Percentiles rank a stretch among this genome's conserved stretches.
Evolutionary conservation across 192 early-diverging fungal species (phyloP).

Genomic region (Gigaspora rosea): DNA sequence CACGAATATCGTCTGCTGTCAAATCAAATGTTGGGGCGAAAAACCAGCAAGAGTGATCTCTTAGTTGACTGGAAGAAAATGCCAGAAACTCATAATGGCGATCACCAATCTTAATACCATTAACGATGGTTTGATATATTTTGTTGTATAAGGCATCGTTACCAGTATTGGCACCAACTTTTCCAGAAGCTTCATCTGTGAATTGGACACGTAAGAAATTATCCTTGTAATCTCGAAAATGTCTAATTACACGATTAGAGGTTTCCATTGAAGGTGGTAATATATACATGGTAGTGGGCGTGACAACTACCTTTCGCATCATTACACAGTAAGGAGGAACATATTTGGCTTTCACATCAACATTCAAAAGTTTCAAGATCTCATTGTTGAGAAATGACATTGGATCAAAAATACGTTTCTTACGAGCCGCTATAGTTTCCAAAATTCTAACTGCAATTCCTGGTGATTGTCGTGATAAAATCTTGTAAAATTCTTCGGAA

Average conservation of each 20-base stretch:
- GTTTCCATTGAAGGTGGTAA: slow-evolving; percentile 65
- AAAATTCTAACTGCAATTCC: slow-evolving; percentile 41
- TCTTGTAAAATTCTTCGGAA: slow-evolving; percentile 37
- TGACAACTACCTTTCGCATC: slow-evolving; percentile 62
- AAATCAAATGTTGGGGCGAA: slow-evolving; percentile 55
- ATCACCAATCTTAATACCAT: slow-evolving; percentile 59
- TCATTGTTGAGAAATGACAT: slow-evolving; percentile 32
- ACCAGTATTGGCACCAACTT: slow-evolving; percentile 37
- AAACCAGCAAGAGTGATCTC: slow-evolving; percentile 72
- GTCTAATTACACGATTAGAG: slow-evolving; percentile 73
- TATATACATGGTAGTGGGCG: slow-evolving; percentile 68
- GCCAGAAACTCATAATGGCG: slow-evolving; percentile 62
- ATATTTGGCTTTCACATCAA: slow-evolving; percentile 27
- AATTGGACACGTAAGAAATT: slow-evolving; percentile 74
- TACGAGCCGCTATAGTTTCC: slow-evolving; percentile 32
- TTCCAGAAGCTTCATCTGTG: slow-evolving; percentile 58
- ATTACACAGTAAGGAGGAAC: slow-evolving; percentile 50
- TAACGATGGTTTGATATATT: slow-evolving; percentile 47
- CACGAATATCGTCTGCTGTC: slow-evolving; percentile 53
- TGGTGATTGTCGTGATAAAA: slow-evolving; percentile 30
- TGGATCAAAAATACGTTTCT: slow-evolving; percentile 48
- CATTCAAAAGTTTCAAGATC: slow-evolving; percentile 26
- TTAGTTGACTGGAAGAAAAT: slow-evolving; percentile 63
- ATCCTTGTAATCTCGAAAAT: slow-evolving; percentile 50
- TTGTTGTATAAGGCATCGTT: slow-evolving; percentile 53